Evolutionary conservation across 495 filamentous ascomycete genomes (phyloP).

Genomic region (Penicillium longicatenatum): DNA sequence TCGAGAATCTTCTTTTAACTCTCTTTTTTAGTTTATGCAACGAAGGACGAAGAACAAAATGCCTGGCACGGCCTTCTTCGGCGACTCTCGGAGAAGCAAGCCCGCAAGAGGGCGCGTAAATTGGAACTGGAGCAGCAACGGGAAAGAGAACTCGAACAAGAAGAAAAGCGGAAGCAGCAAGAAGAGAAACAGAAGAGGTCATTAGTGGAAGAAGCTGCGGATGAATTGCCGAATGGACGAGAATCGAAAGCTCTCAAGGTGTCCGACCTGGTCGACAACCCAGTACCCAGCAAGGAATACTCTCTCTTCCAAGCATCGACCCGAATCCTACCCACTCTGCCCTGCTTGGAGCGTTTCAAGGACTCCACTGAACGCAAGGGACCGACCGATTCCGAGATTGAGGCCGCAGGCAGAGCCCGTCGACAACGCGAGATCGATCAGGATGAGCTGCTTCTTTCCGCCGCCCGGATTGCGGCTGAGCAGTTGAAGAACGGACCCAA

Average conservation of each 20-base stretch:
- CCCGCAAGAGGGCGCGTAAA: slow-evolving; percentile 15
- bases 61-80: slow-evolving; percentile 24
- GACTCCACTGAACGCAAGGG: slow-evolving; percentile 30
- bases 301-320: slow-evolving; percentile 40
- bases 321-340: slow-evolving; percentile 42
- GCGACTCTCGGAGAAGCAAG: slow-evolving; percentile 8
- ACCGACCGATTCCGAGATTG: slow-evolving; percentile 8
- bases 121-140: slow-evolving; percentile 20
- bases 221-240: slow-evolving; percentile 12
- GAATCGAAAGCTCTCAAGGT: slow-evolving; percentile 30
- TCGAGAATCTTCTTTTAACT: background rate
- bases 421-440: slow-evolving; percentile 37
- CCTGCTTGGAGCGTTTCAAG: slow-evolving; percentile 38
- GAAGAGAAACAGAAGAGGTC: slow-evolving; percentile 28
- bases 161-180: slow-evolving; percentile 25
- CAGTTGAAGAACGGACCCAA: slow-evolving; percentile 39
- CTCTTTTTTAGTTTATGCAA: slow-evolving; percentile 3
- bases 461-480: slow-evolving; percentile 47
- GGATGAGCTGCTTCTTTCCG: slow-evolving; percentile 45
- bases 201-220: slow-evolving; percentile 21
- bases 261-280: slow-evolving; percentile 13
- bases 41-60: slow-evolving; percentile 15
- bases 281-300: slow-evolving; percentile 19
- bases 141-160: slow-evolving; percentile 5
- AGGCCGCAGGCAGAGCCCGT: slow-evolving; percentile 23